Evolutionary conservation across 2,329 filamentous ascomycete genomes (phyloP), one percentile per base, ranked within the genome.

Genomic region (Diaporthe velutina): DNA sequence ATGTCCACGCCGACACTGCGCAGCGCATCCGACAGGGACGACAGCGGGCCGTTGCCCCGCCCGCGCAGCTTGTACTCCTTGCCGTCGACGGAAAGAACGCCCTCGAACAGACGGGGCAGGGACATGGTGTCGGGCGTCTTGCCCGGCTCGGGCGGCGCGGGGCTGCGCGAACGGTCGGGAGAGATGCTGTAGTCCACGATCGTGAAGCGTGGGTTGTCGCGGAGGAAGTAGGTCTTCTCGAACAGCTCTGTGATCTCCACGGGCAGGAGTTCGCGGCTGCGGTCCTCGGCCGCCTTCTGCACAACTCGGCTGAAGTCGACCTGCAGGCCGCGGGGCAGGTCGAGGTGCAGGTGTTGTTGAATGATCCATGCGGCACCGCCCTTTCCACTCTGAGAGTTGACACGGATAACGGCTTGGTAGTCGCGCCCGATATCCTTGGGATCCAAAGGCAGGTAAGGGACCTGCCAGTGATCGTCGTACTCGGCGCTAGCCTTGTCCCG

Each of bases 371-470:
- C 96, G 75, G 95, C 93, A 79, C 97, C 97, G 76, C 96, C 96
- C 87, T 99, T 98, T 78, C 96, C 96, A 79, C 92, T 95, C 83
- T 98, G 96, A 25, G 95, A 98, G 88, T 98, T 99, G 90, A 98
- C 96, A 75, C 96, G 94, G 82, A 98, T 98, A 82, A 98, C 94
- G 75, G 96, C 96, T 85, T 98, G 96, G 90, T 98, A 98, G n/a
- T 93, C 98, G 74, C 96, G 92, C 68, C 96, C 96, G 77, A 98
- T 98, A 81, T 98, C 96, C 81, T 94, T 90, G 7, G 96, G 96
- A 81, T 98, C 96, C 79, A 98, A 90, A 17, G 96, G 96, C 66
- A 98, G 92, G 82, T 98, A 98, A 0, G 96, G 96, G 52, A 98
- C 89, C 79, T 94, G 87, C 96, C 96, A 98, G 54, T 85, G 87